Percentiles rank a stretch among this genome's conserved stretches.
Evolutionary conservation across 139 green algal genomes (phyloP).

Genomic region (Trebouxia sp.): DNA sequence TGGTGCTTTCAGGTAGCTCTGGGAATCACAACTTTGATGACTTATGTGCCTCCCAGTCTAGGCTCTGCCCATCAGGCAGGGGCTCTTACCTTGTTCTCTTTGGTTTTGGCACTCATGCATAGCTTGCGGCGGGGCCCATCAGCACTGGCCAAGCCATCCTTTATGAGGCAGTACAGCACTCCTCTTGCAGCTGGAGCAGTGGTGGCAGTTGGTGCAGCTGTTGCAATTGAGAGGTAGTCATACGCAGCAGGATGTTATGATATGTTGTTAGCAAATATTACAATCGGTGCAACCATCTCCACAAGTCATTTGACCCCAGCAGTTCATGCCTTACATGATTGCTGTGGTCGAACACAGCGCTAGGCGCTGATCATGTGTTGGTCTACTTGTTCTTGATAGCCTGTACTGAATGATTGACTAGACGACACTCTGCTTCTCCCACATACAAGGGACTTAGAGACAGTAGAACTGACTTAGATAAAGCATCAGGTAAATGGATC

Average conservation of each 20-base stretch:
- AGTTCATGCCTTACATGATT: too few species aligned
- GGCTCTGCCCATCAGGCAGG: conserved; percentile 85
- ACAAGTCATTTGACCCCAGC: too few species aligned
- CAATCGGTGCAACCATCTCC: too few species aligned
- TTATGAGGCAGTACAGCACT: conserved; percentile 38
- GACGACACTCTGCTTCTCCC: too few species aligned
- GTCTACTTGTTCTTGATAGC: too few species aligned
- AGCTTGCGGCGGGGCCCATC: conserved; percentile 48
- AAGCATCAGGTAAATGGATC: too few species aligned
- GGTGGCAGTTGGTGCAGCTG: conserved; percentile 49
- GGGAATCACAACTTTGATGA: conserved; percentile 85
- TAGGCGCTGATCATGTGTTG: too few species aligned
- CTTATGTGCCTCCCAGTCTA: conserved; percentile 85
- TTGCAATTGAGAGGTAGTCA: conserved; percentile 35
- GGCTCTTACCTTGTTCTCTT: conserved; percentile 90
- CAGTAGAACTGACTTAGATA: too few species aligned
- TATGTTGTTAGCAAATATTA: too few species aligned
- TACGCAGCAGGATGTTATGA: neutral
- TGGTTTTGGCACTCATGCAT: conserved; percentile 84
- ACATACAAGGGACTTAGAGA: too few species aligned
- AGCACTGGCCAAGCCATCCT: neutral
- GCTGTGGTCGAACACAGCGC: too few species aligned
- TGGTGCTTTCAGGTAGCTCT: conserved; percentile 66
- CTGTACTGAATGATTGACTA: too few species aligned
- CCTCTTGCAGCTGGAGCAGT: conserved; percentile 53